A percentile compares a stretch with the other conserved stretches of the same genome.
Evolutionary conservation across 2,329 filamentous ascomycete genomes (phyloP).

Genomic region (Coniochaeta prunicola): DNA sequence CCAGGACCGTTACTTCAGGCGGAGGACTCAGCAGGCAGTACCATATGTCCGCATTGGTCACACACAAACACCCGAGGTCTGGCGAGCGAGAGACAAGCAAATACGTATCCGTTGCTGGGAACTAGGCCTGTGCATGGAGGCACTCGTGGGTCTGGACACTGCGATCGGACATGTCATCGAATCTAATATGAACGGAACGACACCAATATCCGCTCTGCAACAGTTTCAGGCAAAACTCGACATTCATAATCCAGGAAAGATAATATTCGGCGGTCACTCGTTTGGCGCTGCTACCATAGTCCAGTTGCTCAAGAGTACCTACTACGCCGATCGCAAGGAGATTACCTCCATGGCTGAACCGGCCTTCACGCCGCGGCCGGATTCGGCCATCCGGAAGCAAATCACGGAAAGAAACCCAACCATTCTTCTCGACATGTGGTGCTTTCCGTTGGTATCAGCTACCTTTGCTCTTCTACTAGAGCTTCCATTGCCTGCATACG

Average conservation of each 20-base stretch:
- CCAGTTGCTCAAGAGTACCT: slow-evolving; percentile 74
- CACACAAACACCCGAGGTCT: slow-evolving; percentile 56
- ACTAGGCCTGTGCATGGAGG: slow-evolving; percentile 62
- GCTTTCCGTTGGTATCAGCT: slow-evolving; percentile 60
- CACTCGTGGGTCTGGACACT: slow-evolving; percentile 56
- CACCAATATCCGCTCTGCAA: slow-evolving; percentile 39
- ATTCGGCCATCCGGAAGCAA: slow-evolving; percentile 53
- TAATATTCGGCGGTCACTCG: slow-evolving; percentile 73
- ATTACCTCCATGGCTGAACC: slow-evolving; percentile 43
- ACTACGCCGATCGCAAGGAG: slow-evolving; percentile 49
- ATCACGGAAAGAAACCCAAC: slow-evolving; percentile 60
- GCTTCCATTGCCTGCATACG: slow-evolving; percentile 67
- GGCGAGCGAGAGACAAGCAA: slow-evolving; percentile 61
- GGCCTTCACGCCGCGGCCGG: slow-evolving; percentile 51
- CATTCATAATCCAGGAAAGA: slow-evolving; percentile 62
- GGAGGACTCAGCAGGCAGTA: slow-evolving; percentile 26
- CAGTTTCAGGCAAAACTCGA: slow-evolving; percentile 57
- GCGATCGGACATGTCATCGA: slow-evolving; percentile 31
- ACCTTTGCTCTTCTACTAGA: slow-evolving; percentile 57
- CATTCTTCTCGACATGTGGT: slow-evolving; percentile 76
- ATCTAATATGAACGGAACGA: slow-evolving; percentile 45
- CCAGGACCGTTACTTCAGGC: slow-evolving; percentile 27
- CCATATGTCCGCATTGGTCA: slow-evolving; percentile 53
- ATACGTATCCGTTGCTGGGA: slow-evolving; percentile 74
- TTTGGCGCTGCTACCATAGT: slow-evolving; percentile 70